Evolutionary conservation across 768 basidiomycete species (phyloP), one percentile per base, ranked within the genome.

Genomic region (Paxillus involutus): DNA sequence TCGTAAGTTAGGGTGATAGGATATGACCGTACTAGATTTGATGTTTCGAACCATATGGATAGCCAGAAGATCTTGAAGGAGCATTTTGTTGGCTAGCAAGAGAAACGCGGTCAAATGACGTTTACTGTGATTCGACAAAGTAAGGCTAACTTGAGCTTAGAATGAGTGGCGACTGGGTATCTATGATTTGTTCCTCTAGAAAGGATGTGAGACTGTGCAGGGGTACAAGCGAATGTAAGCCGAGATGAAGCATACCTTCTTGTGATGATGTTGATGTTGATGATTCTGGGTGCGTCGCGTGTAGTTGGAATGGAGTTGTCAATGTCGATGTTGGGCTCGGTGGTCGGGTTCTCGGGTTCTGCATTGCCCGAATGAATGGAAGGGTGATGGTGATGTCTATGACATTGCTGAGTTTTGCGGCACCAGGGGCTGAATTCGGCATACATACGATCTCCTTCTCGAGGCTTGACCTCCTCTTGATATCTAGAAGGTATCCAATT

Each of bases 401-500:
- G 32, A 9, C 44, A 44, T 44, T 17, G 35, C 33, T 53, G 13
- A 53, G 49, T n/a, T 19, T 47, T 24, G 9, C 12, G 44, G 17
- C 11, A 24, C 32, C 29, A 42, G 11, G n/a, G 4, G 49, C 63
- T 12, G 4, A n/a, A 57, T 47, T 76, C 71, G 32, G 76, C 71
- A 40, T 67, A 21, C 82, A 59, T 58, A 85, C 82, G 84, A 67
- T 86, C 84, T 59, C 81, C 77, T 44, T 69, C 37, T 1, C 67
- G 66, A 14, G 63, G 61, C 5, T 58, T 35, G 0, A 76, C 52
- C 46, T 75, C 77, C 58, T 85, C 84, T 56, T 84, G 79, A 48
- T 80, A 88, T 50, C 84, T 78, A 1, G 83, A 82, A 2, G 85
- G 85, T 56, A 86, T 88, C 84, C 83, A 85, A 55, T 82, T 84